Base-by-base conservation (phyloP, 2,329 filamentous ascomycete species). In the Corinectria fuckeliana region DNA sequence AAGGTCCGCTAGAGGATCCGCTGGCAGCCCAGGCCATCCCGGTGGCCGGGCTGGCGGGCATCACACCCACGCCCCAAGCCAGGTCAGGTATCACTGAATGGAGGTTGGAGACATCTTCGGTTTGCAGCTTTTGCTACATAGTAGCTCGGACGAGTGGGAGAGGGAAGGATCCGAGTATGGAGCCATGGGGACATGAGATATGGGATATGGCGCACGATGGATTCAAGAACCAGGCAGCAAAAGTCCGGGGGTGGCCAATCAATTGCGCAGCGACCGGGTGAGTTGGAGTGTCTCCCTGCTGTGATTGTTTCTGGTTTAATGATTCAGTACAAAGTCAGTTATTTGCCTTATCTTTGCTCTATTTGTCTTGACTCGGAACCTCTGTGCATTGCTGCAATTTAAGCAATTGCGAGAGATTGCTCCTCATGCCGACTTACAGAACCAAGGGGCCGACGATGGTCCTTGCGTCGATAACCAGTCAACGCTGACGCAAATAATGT, bases 171-270 rank as follows among this genome's bases (percentile, higher is more conserved):
- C 36, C 26, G 13, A 7, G 16, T 26, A 23, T 44, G 26, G 21
- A 53, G 41, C 50, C 52, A 45, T 45, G 32, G 32, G 32, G 18
- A n/a, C 14, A 34, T 34, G 16, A 6, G 32, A 34, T n/a, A 34
- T 34, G 56, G 50, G 36, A 26, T 21, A 20, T 28, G 56, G 44
- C 47, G 42, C 52, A 38, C 50, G 52, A 38, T 42, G 36, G 52
- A 50, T 23, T 38, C 8, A 56, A 41, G 18, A 36, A 50, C 41
- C 20, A 41, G 53, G 41, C 32, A 52, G 57, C 44, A 36, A 65
- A 64, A 71, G 68, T 73, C 71, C 63, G 71, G 71, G 71, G 71
- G 55, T 62, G 55, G 50, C 71, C 71, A 73, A 73, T 73, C 71
- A 73, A 71, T 72, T 69, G 62, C 32, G 32, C 13, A 54, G 48